These are phyloP conservation scores for Pichia eremophila DNA, from an alignment of 805 yeast species.

Conservation along the genomic window DNA sequence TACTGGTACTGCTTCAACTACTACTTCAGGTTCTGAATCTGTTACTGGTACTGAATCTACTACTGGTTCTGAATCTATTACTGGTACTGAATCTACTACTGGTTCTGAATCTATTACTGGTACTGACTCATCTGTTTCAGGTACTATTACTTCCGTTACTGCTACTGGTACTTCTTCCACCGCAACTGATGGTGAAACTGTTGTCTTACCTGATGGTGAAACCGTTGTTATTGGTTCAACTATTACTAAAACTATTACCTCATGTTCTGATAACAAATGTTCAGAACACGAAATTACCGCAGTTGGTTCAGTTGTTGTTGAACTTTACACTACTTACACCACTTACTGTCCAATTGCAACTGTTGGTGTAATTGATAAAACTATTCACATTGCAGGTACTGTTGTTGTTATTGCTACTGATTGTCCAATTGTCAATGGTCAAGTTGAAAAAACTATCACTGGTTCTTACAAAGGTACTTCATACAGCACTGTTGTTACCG, in stretches of 20 bases:
- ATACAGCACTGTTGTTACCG: background rate
- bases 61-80: too few relatives aligned
- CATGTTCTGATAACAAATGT: slow-evolving; percentile 17
- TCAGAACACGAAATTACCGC: slow-evolving; percentile 1
- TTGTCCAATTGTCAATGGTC: background rate
- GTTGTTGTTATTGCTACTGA: slow-evolving; percentile 1
- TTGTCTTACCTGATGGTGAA: background rate
- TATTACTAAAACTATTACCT: slow-evolving; percentile 12
- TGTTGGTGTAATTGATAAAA: background rate
- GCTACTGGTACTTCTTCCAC: background rate
- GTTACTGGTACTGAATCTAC: too few relatives aligned
- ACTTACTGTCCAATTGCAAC: slow-evolving; percentile 11
- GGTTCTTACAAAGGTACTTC: background rate
- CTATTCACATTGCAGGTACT: too few relatives aligned
- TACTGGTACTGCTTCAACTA: too few relatives aligned
- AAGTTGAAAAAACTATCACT: background rate
- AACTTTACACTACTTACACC: slow-evolving; percentile 14
- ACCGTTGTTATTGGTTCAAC: slow-evolving; percentile 1
- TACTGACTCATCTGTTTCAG: too few relatives aligned
- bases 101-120: too few relatives aligned
- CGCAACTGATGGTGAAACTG: background rate
- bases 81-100: too few relatives aligned
- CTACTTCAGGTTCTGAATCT: too few relatives aligned
- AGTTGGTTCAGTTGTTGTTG: slow-evolving; percentile 16
- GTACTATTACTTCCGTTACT: too few relatives aligned